Evolutionary conservation across 73 alveolate genomes (phyloP).

Genomic region (Paramecium sonneborni): DNA sequence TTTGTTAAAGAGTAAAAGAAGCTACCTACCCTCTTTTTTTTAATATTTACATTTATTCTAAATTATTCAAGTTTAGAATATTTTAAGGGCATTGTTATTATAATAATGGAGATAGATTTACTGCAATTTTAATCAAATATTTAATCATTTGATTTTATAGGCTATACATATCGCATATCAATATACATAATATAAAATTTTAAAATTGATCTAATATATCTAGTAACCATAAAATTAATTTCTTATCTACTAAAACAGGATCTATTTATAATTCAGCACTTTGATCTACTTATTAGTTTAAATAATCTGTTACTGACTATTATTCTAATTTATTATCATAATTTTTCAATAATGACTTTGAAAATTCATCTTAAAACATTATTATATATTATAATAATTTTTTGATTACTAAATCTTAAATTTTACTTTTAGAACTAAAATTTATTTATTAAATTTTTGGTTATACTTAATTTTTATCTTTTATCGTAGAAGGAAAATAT

Average conservation of each 20-base stretch:
- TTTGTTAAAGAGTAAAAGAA: constrained; percentile 79
- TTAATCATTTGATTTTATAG: constrained; percentile 77
- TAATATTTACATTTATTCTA: constrained; percentile 46
- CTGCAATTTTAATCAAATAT: constrained; percentile 74
- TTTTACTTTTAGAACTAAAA: constrained; percentile 73
- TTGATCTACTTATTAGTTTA: constrained; percentile 49
- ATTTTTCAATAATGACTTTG: constrained; percentile 46
- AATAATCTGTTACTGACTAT: background rate
- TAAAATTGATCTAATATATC: constrained; percentile 87
- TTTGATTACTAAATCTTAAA: constrained; percentile 80
- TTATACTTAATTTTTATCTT: too few species aligned
- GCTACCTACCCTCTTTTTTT: constrained; percentile 74
- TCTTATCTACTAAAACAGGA: constrained; percentile 76
- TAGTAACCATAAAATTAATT: constrained; percentile 72
- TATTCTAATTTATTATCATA: constrained; percentile 71
- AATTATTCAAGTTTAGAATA: background rate
- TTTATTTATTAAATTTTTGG: constrained; percentile 51
- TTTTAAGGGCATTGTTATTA: constrained; percentile 42
- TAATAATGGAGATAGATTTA: constrained; percentile 76
- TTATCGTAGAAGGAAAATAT: too few species aligned
- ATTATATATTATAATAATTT: constrained; percentile 81
- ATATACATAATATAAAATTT: constrained; percentile 78
- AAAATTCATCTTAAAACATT: constrained; percentile 82
- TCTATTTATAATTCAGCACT: constrained; percentile 73
- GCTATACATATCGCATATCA: constrained; percentile 86